phyloP scores from a whole-genome alignment of 2,329 filamentous ascomycete genomes.

The Triangularia setosa region DNA sequence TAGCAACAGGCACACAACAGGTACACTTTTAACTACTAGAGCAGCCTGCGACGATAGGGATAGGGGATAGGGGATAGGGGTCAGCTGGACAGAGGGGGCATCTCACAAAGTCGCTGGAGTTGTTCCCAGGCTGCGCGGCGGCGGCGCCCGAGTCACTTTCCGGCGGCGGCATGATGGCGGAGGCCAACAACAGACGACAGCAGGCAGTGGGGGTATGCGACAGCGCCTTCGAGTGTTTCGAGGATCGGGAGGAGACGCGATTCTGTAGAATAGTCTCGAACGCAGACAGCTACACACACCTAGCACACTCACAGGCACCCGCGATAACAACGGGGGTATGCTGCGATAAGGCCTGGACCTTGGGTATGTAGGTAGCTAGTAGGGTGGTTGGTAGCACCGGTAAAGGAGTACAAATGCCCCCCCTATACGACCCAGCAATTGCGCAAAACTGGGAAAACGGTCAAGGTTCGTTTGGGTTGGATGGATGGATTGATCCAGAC shows the following conservation, averaged over 20 bases:
- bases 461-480: not conserved
- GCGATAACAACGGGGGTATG: conserved; percentile 8
- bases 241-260: not conserved
- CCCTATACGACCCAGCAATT: not conserved
- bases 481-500: conserved; percentile 7
- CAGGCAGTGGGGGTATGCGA: not conserved
- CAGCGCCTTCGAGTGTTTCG: not conserved
- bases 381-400: not conserved
- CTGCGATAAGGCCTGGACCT: conserved; percentile 7
- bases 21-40: no score
- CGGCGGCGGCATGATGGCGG: conserved; percentile 32
- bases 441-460: not conserved
- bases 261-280: not conserved
- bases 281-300: not conserved
- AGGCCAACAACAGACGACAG: not conserved
- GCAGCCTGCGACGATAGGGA: no score
- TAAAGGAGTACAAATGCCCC: not conserved
- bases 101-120: conserved; percentile 94
- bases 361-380: not conserved
- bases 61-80: no score
- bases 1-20: not conserved
- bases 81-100: not conserved
- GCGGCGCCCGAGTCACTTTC: conserved; percentile 33
- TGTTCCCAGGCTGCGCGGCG: conserved; percentile 53
- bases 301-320: not conserved